Percentiles rank a stretch among this genome's conserved stretches.
Conservation (phyloP, 176 grass and related monocot genomes). For the Chloris gayana region DNA sequence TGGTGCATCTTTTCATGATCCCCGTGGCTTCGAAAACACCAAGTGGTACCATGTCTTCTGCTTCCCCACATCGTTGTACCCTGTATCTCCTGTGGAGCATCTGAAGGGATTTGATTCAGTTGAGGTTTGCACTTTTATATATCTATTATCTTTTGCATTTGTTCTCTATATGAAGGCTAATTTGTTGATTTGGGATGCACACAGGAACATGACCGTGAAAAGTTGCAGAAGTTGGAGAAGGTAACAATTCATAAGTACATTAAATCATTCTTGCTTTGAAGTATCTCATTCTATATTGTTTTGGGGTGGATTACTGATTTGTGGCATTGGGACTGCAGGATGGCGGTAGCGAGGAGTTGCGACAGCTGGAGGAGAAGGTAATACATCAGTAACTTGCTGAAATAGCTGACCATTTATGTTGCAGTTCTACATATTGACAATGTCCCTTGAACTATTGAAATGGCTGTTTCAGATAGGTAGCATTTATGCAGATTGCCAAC, state of each 20-base stretch:
- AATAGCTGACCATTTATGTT: neutral
- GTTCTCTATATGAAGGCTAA: neutral
- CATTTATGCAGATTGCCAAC: neutral
- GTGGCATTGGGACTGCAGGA: constrained; percentile 47
- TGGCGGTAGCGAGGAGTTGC: constrained; percentile 54
- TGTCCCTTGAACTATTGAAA: neutral
- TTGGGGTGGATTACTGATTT: constrained; percentile 2
- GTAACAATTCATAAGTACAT: constrained; percentile 34
- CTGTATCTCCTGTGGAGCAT: constrained; percentile 43
- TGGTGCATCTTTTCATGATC: constrained; percentile 42
- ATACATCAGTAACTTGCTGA: neutral
- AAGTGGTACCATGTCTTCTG: constrained; percentile 74
- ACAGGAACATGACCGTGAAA: constrained; percentile 27
- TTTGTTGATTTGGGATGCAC: constrained; percentile 11
- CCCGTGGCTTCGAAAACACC: constrained; percentile 55
- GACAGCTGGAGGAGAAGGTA: constrained; percentile 55
- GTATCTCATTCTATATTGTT: neutral
- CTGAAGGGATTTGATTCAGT: constrained; percentile 61
- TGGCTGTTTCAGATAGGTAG: neutral
- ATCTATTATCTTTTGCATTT: neutral
- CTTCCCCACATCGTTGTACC: constrained; percentile 48
- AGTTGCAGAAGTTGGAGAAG: constrained; percentile 28
- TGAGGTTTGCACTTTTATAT: constrained; percentile 43
- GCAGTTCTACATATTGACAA: neutral
- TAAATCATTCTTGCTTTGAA: neutral